phyloP scores from a whole-genome alignment of 2,329 filamentous ascomycete genomes.

The Didymella pomorum region DNA sequence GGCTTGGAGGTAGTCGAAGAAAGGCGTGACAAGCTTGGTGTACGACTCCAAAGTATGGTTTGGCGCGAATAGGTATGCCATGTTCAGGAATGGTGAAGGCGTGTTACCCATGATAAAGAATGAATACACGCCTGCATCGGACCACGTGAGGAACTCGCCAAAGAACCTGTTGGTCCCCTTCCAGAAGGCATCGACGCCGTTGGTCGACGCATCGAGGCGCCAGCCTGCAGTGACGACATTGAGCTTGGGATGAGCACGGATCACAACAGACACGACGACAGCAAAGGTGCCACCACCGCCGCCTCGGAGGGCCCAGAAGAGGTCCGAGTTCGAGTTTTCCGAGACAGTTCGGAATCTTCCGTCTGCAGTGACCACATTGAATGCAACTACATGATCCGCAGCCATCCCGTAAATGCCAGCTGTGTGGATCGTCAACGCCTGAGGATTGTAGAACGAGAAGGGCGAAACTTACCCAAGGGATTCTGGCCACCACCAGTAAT shows the following conservation, averaged over 20 bases:
- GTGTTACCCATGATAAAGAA: conserved; percentile 7
- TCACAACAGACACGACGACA: not conserved
- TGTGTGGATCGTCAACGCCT: not conserved
- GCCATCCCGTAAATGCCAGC: not conserved
- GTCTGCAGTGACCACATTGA: not conserved
- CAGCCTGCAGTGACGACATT: not conserved
- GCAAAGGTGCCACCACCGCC: not conserved
- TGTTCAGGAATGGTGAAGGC: not conserved
- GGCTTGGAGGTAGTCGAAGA: conserved; percentile 4
- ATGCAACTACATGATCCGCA: not conserved
- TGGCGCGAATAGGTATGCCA: not conserved
- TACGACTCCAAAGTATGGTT: not conserved
- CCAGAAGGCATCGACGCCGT: not conserved
- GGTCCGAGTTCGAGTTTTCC: not conserved
- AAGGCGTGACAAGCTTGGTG: not conserved
- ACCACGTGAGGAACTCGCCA: not conserved
- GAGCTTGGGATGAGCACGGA: not conserved
- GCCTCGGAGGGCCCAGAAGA: not conserved
- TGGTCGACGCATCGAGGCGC: not conserved
- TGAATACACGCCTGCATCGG: not conserved
- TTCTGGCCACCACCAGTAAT: not conserved
- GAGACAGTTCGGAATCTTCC: not conserved
- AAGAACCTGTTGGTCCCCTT: not conserved
- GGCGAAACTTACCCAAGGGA: not conserved
- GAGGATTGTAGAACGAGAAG: not conserved